Conservation (phyloP, 2,329 filamentous ascomycete species). For the Colletotrichum salicis region DNA sequence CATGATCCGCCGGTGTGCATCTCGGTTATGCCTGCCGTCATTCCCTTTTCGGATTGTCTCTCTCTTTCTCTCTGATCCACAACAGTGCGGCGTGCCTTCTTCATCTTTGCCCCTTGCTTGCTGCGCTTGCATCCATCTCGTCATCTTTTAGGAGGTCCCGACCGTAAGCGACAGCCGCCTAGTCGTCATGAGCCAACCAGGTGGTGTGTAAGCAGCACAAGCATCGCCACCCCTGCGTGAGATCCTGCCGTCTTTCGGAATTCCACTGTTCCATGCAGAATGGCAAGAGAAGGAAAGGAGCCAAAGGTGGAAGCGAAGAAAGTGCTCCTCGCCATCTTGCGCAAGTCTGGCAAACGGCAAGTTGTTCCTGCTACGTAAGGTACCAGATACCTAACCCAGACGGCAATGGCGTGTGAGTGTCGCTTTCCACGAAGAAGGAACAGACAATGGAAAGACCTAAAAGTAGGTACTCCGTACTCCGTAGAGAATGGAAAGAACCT, state of each 20-base stretch:
- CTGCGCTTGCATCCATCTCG: neutral
- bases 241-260: neutral
- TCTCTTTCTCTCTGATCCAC: neutral
- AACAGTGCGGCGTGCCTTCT: neutral
- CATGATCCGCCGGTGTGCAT: neutral
- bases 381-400: too few relatives aligned
- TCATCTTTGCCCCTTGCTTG: neutral
- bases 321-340: neutral
- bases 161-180: neutral
- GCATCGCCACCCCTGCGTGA: slow-evolving; percentile 8
- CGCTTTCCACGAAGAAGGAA: too few relatives aligned
- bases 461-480: too few relatives aligned
- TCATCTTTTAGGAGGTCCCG: neutral
- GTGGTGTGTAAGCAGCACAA: slow-evolving; percentile 1
- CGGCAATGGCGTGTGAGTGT: too few relatives aligned
- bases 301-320: neutral
- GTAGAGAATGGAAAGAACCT: neutral
- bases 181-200: slow-evolving; percentile 5
- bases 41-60: neutral
- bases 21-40: neutral
- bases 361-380: neutral
- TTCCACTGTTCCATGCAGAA: neutral
- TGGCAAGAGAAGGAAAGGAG: neutral
- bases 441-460: too few relatives aligned
- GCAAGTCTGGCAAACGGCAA: neutral